Percentiles rank a stretch among this genome's conserved stretches.
phyloP scores from a whole-genome alignment of 2,329 filamentous ascomycete species.

The Botrytis deweyae region DNA sequence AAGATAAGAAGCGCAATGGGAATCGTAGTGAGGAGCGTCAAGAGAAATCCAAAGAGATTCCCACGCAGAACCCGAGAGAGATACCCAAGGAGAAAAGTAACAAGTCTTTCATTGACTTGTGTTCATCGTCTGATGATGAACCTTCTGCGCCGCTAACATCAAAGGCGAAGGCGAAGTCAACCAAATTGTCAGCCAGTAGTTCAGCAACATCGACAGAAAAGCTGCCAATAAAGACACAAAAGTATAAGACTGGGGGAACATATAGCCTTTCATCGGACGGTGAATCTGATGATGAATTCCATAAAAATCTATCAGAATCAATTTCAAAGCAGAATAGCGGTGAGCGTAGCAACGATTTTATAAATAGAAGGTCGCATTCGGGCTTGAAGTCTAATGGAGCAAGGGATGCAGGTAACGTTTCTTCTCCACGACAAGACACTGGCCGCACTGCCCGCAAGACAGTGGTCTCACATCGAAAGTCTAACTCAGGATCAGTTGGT shows the following conservation, averaged over 20 bases:
- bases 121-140: slow-evolving; percentile 2
- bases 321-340: neutral
- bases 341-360: neutral
- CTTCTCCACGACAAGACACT: neutral
- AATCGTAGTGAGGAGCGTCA: neutral
- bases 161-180: neutral
- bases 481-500: neutral
- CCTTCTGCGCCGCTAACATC: neutral
- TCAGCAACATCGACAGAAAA: neutral
- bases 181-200: neutral
- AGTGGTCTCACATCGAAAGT: slow-evolving; percentile 1
- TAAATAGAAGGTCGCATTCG: neutral
- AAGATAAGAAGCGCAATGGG: neutral
- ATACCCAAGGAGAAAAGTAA: neutral
- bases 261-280: slow-evolving; percentile 1
- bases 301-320: neutral
- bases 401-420: neutral
- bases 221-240: neutral
- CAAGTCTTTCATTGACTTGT: neutral
- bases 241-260: neutral
- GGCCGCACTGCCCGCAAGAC: slow-evolving; percentile 1
- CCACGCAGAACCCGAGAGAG: neutral
- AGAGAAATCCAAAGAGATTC: neutral
- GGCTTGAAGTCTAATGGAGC: neutral
- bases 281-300: neutral